Percentiles rank a stretch among this genome's conserved stretches.
These are phyloP conservation scores for Plasmodium coatneyi DNA, from an alignment of 169 alveolate species.

Conservation along the genomic window DNA sequence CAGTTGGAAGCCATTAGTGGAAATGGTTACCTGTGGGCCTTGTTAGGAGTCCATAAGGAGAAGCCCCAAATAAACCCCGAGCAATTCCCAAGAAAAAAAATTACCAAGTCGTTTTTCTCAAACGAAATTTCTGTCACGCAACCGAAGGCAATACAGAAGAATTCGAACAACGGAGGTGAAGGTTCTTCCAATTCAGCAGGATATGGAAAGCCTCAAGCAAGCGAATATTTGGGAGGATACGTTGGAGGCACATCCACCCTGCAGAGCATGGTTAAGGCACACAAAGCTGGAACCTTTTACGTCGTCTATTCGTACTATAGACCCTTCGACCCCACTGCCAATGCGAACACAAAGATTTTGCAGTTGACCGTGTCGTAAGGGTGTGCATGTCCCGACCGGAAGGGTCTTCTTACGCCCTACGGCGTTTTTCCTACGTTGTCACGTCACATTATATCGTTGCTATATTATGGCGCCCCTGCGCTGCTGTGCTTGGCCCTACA, in stretches of 20 bases:
- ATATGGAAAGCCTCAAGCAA: neutral
- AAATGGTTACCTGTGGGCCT: conserved; percentile 41
- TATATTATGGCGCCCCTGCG: neutral
- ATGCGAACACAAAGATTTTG: conserved; percentile 29
- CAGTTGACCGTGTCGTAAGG: conserved; percentile 20
- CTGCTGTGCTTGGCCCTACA: neutral
- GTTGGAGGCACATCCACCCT: conserved; percentile 23
- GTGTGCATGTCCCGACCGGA: neutral
- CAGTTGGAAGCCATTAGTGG: conserved; percentile 27
- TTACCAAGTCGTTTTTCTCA: conserved; percentile 15
- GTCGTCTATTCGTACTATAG: conserved; percentile 50
- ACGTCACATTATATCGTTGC: neutral
- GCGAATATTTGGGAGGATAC: neutral
- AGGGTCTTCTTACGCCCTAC: neutral
- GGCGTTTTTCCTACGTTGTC: neutral
- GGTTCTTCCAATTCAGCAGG: neutral
- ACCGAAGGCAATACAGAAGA: conserved; percentile 1
- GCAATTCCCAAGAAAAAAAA: conserved; percentile 34
- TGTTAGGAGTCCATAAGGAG: conserved; percentile 27
- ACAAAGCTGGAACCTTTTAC: conserved; percentile 9
- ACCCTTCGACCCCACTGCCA: conserved; percentile 37
- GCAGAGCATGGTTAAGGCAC: conserved; percentile 27
- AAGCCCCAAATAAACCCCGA: conserved; percentile 14
- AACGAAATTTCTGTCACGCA: conserved; percentile 51
- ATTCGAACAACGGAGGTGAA: neutral